Evolutionary conservation across 2,329 filamentous ascomycete species (phyloP), one percentile per base, ranked within the genome.

Genomic region (Thielaviopsis musarum): DNA sequence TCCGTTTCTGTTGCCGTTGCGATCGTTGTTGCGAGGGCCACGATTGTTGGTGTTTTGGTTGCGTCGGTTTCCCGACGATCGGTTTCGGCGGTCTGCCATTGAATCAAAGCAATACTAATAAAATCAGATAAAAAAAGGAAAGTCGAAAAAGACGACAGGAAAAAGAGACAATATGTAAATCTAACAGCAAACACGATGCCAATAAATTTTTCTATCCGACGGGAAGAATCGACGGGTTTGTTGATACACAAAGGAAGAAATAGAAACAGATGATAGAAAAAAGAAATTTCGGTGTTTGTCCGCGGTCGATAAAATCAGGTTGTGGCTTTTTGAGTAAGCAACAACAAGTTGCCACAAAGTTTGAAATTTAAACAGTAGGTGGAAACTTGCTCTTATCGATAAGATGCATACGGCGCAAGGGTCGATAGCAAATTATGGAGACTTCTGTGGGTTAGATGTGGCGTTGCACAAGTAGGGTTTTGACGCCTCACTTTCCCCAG

Each of bases 31-130:
- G 17, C 58, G 58, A 54, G 61, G 58, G 3, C 58, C 54, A 10
- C 67, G 84, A 83, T 13, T 85, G 73, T 65, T 84, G 83, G 2
- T 82, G 82, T 67, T 86, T 28, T 59, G 26, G 30, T 59, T 53
- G 54, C 54, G 45, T 52, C 57, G 57, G 57, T 45, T 56, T 45
- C 45, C 45, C 45, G 45, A 49, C 45, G 45, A 21, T 49, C 45
- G 45, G 45, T 49, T 49, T 49, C 45, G 45, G 45, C 45, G 45
- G 3, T 49, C 45, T 49, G 45, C 10, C 45, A 49, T 49, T 21
- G 45, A 49, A 49, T 19, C 6, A 21, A 19, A 49, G 21, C 45
- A 21, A 49, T 49, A 49, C 45, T n/a, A 45, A 17, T 6, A 3
- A 4, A 21, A 21, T 21, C 9, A 21, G 45, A 49, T 49, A 49